phyloP scores from a whole-genome alignment of 257 asterid species.

The Schizonepeta tenuifolia region DNA sequence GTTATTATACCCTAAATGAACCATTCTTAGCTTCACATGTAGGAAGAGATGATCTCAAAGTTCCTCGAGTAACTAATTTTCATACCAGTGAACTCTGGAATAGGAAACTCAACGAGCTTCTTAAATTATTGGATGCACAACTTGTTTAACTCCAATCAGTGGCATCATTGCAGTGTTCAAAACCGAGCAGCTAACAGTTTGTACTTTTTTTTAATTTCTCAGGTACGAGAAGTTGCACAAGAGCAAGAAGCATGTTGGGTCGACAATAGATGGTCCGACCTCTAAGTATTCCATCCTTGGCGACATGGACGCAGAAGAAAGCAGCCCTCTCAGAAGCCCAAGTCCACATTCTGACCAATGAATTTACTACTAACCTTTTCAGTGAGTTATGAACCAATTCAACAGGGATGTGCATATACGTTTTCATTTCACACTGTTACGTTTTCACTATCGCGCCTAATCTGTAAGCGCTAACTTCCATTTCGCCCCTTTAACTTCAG shows the following conservation, averaged over 20 bases:
- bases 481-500: background rate
- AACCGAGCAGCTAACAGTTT: background rate
- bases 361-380: slow-evolving; percentile 37
- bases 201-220: background rate
- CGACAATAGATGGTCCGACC: slow-evolving; percentile 35
- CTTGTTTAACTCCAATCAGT: background rate
- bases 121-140: background rate
- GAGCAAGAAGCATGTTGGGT: slow-evolving; percentile 42
- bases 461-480: background rate
- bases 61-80: no score
- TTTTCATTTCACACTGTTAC: background rate
- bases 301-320: slow-evolving; percentile 62
- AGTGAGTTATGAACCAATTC: slow-evolving; percentile 4
- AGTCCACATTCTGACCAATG: slow-evolving; percentile 23
- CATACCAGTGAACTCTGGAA: no score
- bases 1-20: background rate
- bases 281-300: slow-evolving; percentile 71
- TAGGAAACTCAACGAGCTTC: background rate
- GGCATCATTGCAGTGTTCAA: background rate
- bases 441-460: background rate
- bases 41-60: background rate
- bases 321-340: slow-evolving; percentile 35
- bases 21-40: background rate
- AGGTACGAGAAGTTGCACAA: slow-evolving; percentile 63
- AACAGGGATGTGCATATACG: background rate